Conservation (phyloP, 208 protist genomes). For the Trypanosoma platydactyli region DNA sequence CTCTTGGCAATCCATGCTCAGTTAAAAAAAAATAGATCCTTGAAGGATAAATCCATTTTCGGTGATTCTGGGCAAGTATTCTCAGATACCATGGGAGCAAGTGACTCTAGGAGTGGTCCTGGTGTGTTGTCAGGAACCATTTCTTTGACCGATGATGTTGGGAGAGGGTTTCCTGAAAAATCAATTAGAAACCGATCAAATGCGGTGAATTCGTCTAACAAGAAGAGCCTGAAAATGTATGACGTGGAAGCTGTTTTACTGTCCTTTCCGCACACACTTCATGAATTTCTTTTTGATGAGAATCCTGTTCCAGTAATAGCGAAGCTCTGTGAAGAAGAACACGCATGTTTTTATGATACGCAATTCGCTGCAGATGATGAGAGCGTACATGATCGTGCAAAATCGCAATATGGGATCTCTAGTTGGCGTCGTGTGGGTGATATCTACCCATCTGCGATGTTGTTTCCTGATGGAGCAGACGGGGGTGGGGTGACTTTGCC, state of each 20-base stretch:
- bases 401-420: slow-evolving; percentile 43
- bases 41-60: neutral
- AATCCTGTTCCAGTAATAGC: slow-evolving; percentile 51
- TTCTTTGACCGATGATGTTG: too few species aligned
- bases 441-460: slow-evolving; percentile 48
- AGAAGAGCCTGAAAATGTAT: slow-evolving; percentile 34
- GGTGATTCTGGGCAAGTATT: too few species aligned
- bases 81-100: too few species aligned
- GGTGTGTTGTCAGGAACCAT: too few species aligned
- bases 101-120: too few species aligned
- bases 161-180: too few species aligned
- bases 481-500: slow-evolving; percentile 33
- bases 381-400: slow-evolving; percentile 37
- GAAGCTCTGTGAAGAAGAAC: slow-evolving; percentile 39
- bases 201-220: neutral
- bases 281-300: slow-evolving; percentile 67
- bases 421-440: slow-evolving; percentile 66
- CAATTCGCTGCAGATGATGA: slow-evolving; percentile 69
- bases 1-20: slow-evolving; percentile 50
- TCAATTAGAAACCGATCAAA: neutral
- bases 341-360: slow-evolving; percentile 66
- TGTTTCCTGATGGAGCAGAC: slow-evolving; percentile 44
- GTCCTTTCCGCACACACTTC: slow-evolving; percentile 33
- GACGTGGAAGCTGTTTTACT: slow-evolving; percentile 40
- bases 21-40: slow-evolving; percentile 46